A percentile compares a stretch with the other conserved stretches of the same genome.
These are phyloP conservation scores for Didymella glomerata DNA, from an alignment of 2,329 filamentous ascomycete species.

Conservation along the genomic window DNA sequence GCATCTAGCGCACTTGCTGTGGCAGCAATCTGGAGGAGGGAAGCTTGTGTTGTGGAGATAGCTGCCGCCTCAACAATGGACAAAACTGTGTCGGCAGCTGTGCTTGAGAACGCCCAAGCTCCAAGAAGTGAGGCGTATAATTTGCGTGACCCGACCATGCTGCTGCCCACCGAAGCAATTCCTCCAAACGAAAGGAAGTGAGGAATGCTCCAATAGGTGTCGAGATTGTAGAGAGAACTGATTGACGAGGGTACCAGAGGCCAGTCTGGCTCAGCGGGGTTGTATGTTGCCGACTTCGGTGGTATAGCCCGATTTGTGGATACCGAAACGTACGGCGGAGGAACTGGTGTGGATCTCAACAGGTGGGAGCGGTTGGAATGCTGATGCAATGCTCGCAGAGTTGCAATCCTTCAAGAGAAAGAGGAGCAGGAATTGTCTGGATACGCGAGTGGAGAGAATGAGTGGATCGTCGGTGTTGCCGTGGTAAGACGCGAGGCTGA, in stretches of 20 bases:
- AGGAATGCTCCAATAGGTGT: constrained; percentile 3
- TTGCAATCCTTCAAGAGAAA: constrained; percentile 13
- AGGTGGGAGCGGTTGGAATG: neutral
- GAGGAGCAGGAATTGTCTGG: constrained; percentile 19
- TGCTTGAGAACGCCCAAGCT: constrained; percentile 46
- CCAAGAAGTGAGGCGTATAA: constrained; percentile 46
- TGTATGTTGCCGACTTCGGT: constrained; percentile 12
- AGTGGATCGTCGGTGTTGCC: constrained; percentile 36
- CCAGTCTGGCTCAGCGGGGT: constrained; percentile 12
- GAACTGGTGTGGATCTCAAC: constrained; percentile 3
- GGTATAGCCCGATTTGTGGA: constrained; percentile 3
- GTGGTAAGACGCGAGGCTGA: constrained; percentile 40
- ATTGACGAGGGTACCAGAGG: neutral
- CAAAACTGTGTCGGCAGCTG: constrained; percentile 47
- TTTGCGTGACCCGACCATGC: constrained; percentile 40
- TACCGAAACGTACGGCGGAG: constrained; percentile 2
- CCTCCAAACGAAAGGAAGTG: constrained; percentile 11
- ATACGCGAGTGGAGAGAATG: constrained; percentile 25
- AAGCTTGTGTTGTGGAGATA: constrained; percentile 36
- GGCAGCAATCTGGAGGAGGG: constrained; percentile 40
- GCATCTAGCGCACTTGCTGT: constrained; percentile 45
- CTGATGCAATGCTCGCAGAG: constrained; percentile 16
- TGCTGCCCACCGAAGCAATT: constrained; percentile 25
- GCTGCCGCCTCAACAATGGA: constrained; percentile 49
- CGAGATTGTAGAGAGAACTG: neutral